phyloP scores from a whole-genome alignment of 768 basidiomycete species.

The Calocybe indica region DNA sequence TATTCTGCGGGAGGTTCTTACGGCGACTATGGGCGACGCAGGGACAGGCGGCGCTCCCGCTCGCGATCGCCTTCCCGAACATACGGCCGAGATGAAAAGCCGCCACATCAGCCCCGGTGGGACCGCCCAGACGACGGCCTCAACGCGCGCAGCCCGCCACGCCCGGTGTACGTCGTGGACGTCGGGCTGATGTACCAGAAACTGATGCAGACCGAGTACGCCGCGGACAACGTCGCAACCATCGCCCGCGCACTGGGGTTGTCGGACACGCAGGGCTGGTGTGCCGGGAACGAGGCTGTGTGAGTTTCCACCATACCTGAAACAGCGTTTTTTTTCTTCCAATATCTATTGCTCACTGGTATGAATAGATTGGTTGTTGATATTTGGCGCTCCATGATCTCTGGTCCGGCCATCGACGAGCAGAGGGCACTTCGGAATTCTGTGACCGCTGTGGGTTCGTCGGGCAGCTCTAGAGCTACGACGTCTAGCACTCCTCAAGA shows the following conservation, averaged over 20 bases:
- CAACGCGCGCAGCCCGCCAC: constrained; percentile 8
- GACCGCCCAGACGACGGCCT: not conserved
- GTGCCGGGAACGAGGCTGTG: constrained; percentile 50
- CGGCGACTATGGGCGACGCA: constrained; percentile 4
- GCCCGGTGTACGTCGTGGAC: constrained; percentile 35
- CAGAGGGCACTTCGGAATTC: constrained; percentile 21
- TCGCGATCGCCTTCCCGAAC: constrained; percentile 12
- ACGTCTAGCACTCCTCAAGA: not conserved
- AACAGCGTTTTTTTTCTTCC: not conserved
- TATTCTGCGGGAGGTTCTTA: not conserved
- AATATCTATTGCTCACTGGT: not conserved
- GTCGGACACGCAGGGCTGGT: constrained; percentile 28
- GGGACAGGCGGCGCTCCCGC: constrained; percentile 10
- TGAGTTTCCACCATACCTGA: constrained; percentile 17
- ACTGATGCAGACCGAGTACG: constrained; percentile 28
- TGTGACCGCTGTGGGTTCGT: not conserved
- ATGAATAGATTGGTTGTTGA: constrained; percentile 30
- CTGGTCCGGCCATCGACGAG: constrained; percentile 40
- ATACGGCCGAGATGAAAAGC: not conserved
- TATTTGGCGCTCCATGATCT: constrained; percentile 42
- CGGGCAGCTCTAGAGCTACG: not conserved
- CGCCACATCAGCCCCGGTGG: not conserved
- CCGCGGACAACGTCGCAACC: constrained; percentile 13
- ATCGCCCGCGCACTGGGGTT: constrained; percentile 29
- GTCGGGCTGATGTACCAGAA: constrained; percentile 28